Percentiles rank a stretch among this genome's conserved stretches.
Evolutionary conservation across 805 yeast species (phyloP).

Genomic region (Yarrowia keelungensis): DNA sequence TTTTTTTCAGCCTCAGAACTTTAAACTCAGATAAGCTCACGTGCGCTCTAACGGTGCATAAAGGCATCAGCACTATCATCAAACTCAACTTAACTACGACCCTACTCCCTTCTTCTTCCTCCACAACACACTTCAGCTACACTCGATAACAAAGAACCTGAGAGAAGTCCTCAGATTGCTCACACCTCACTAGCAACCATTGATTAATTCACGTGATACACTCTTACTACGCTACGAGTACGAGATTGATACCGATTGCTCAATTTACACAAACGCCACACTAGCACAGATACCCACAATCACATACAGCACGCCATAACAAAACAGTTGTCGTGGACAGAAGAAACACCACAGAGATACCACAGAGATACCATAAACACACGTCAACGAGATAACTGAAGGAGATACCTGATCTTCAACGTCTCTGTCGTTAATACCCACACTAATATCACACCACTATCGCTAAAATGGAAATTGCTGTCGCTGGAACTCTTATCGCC

Average conservation of each 20-base stretch:
- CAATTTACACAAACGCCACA: slow-evolving; percentile 2
- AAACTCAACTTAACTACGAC: slow-evolving; percentile 1
- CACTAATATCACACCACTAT: background rate
- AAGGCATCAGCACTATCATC: background rate
- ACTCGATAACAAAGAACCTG: background rate
- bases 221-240: background rate
- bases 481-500: slow-evolving; percentile 24
- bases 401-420: too few relatives aligned
- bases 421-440: background rate
- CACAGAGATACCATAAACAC: too few relatives aligned
- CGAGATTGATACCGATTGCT: slow-evolving; percentile 10
- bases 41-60: slow-evolving; percentile 19
- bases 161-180: slow-evolving; percentile 30
- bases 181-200: background rate
- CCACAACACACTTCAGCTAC: slow-evolving; percentile 9
- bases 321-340: background rate
- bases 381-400: too few relatives aligned
- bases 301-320: slow-evolving; percentile 6
- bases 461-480: slow-evolving; percentile 23
- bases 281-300: slow-evolving; percentile 3
- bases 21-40: slow-evolving; percentile 39
- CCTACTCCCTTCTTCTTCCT: background rate
- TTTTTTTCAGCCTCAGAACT: slow-evolving; percentile 34
- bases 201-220: background rate
- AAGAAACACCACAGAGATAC: background rate